Evolutionary conservation across 345 rosid species (phyloP), one percentile per base, ranked within the genome.

Genomic region (Turnera subulata): DNA sequence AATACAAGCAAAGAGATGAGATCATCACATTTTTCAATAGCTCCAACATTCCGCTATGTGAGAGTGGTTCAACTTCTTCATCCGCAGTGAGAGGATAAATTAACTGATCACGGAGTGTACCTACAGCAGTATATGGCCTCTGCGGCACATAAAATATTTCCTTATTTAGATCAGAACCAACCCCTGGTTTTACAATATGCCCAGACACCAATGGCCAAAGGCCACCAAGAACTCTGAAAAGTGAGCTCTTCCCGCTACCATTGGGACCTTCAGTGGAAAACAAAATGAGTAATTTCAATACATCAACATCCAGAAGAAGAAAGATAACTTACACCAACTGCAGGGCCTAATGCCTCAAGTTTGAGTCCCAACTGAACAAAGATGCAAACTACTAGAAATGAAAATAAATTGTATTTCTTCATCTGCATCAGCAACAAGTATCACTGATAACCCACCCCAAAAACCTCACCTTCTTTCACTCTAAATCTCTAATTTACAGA

Each of bases 161-260:
- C 76, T 90, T 90, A 63, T 93, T 93, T 58, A 93, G 96, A 77
- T 93, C 97, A 61, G 97, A 87, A 76, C 99, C 99, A 67, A 90
- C 85, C 39, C 99, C 97, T 15, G 99, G 99, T 76, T 93, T 93
- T 46, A 86, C 87, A 60, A 93, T 93, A 79, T 79, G 87, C 52
- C 99, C 99, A 57, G 95, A 78, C 21, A 85, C 85, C 58, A 93
- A 68, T 25, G 99, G 99, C 99, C 99, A 93, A 65, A 94, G 87
- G 65, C 99, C 99, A 68, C 99, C 97, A 59, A 94, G 75, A 70
- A 94, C 99, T 52, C 99, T 89, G 76, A 94, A 93, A 64, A 94
- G 99, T 18, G 99, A 94, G 76, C 99, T 94, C 77, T 94, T 94
- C 61, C 99, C 99, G 66, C 97, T 94, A 57, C 99, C 99, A 75